Conservation (phyloP, 1,139 yeast genomes). For the Zygosaccharomyces pseudobailii region DNA sequence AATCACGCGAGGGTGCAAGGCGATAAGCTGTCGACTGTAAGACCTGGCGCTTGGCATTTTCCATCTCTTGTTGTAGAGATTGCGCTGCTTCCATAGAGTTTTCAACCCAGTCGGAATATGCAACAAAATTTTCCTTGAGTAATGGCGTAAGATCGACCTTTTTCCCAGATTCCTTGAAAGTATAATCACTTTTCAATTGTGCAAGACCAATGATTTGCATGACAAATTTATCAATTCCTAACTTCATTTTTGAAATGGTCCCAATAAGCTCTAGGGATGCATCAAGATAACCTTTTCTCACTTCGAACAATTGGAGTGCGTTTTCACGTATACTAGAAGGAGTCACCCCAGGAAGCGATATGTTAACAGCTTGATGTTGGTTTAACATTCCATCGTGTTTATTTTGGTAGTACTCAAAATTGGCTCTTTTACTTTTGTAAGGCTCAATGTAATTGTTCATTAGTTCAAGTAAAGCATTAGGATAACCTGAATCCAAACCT, state of each 20-base stretch:
- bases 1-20: constrained; percentile 56
- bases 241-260: constrained; percentile 49
- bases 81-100: constrained; percentile 37
- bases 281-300: constrained; percentile 64
- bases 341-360: constrained; percentile 49
- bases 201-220: constrained; percentile 40
- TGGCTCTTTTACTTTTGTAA: constrained; percentile 50
- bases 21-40: constrained; percentile 54
- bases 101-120: constrained; percentile 36
- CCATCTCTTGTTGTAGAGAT: constrained; percentile 48
- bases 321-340: constrained; percentile 68
- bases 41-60: constrained; percentile 57
- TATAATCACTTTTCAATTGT: constrained; percentile 21
- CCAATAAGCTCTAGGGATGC: constrained; percentile 62
- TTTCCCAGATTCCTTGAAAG: constrained; percentile 21
- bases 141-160: constrained; percentile 19
- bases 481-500: constrained; percentile 24
- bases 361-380: constrained; percentile 48
- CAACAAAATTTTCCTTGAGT: constrained; percentile 32
- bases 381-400: constrained; percentile 62
- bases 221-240: constrained; percentile 51
- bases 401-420: constrained; percentile 59
- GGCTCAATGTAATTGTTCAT: constrained; percentile 43
- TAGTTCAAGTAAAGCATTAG: constrained; percentile 24
- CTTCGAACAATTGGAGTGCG: constrained; percentile 68